Evolutionary conservation across 148 eudicot genomes (phyloP).

Genomic region (Rhododendron molle): DNA sequence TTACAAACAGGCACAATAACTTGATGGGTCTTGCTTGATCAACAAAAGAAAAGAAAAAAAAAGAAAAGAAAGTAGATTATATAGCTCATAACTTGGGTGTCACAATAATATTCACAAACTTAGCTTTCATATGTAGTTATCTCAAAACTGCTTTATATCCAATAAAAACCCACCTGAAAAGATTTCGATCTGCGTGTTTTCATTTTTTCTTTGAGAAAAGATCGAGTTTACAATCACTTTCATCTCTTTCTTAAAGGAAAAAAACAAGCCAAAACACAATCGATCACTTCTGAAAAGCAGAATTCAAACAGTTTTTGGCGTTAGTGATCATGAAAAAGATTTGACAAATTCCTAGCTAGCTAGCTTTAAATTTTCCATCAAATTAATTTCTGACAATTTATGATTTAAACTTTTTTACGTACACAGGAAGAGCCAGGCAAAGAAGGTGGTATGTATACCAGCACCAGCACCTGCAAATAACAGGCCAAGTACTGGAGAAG

Average conservation of each 20-base stretch:
- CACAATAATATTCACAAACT: conserved; percentile 12
- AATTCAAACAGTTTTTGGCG: neutral
- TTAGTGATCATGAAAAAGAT: neutral
- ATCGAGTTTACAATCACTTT: conserved; percentile 12
- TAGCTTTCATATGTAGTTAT: conserved; percentile 9
- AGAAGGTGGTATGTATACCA: conserved; percentile 91
- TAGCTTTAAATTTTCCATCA: neutral
- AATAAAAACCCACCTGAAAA: neutral
- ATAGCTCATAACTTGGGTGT: neutral
- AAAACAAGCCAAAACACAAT: neutral
- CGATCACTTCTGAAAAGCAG: neutral
- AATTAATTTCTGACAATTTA: no score
- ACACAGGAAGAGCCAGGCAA: conserved; percentile 79
- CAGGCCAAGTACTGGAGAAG: conserved; percentile 70
- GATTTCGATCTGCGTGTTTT: neutral
- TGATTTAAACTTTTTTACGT: neutral
- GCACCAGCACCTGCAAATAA: conserved; percentile 79
- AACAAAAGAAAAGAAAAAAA: neutral
- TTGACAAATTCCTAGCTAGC: neutral
- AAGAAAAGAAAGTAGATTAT: neutral
- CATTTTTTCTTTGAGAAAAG: neutral
- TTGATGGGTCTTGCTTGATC: conserved; percentile 12
- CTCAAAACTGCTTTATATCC: conserved; percentile 1
- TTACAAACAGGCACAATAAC: neutral
- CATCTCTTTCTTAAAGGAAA: conserved; percentile 14